Evolutionary conservation across 257 asterid genomes (phyloP).

Genomic region (Pogostemon cablin): DNA sequence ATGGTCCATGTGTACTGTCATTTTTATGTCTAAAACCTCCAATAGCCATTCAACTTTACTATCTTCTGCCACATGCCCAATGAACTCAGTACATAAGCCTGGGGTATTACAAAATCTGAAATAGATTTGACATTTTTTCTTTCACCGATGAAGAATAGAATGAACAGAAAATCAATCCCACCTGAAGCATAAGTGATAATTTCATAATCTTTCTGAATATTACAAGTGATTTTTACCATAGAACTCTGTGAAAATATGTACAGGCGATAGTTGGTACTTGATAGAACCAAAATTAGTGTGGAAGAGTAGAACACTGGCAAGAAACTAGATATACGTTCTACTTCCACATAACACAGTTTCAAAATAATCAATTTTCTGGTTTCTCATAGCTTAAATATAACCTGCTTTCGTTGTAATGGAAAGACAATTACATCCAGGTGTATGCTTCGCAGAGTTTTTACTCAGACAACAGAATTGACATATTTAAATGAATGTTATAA

Average conservation of each 20-base stretch:
- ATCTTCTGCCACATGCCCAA: slow-evolving; percentile 1
- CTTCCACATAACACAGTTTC: not conserved
- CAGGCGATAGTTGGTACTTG: not conserved
- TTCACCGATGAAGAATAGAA: no score
- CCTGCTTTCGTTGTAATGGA: not conserved
- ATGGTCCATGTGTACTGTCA: slow-evolving; percentile 22
- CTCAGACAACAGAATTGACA: not conserved
- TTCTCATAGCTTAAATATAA: slow-evolving; percentile 7
- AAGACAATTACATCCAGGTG: slow-evolving; percentile 20
- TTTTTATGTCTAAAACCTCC: slow-evolving; percentile 5
- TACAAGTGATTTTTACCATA: not conserved
- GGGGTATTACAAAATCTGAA: not conserved
- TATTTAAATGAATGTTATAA: slow-evolving; percentile 6
- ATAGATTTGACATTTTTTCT: no score
- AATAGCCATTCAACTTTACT: not conserved
- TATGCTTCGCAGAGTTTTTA: slow-evolving; percentile 9
- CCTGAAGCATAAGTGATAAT: not conserved
- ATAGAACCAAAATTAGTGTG: not conserved
- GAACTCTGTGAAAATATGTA: not conserved
- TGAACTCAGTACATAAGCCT: no score
- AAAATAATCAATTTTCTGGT: slow-evolving; percentile 1
- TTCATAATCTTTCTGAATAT: not conserved
- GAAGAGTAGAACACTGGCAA: not conserved
- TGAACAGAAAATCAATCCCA: not conserved
- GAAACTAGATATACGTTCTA: not conserved